Conservation (phyloP, 2,329 filamentous ascomycete genomes). For the Thermoascus crustaceus region DNA sequence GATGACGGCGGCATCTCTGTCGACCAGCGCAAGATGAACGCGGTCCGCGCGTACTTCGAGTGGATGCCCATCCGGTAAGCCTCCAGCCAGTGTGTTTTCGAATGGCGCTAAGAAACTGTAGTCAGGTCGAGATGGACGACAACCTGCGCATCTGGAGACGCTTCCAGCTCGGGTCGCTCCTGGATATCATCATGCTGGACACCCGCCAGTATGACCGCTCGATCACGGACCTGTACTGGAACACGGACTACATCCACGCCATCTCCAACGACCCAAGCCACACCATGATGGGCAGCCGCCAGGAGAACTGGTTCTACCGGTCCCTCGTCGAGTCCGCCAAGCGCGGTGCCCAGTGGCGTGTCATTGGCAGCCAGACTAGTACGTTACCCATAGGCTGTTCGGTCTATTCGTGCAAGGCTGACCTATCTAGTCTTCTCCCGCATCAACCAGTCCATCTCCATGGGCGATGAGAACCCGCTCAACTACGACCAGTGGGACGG, state of each 20-base stretch:
- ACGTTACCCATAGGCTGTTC: conserved; percentile 13
- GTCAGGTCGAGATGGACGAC: conserved; percentile 60
- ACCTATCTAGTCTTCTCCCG: conserved; percentile 8
- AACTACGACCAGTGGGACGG: conserved; percentile 58
- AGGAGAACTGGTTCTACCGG: conserved; percentile 68
- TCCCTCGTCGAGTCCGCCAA: conserved; percentile 49
- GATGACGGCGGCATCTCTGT: conserved; percentile 53
- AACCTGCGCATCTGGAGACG: conserved; percentile 60
- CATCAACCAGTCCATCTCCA: conserved; percentile 21
- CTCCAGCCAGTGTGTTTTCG: conserved; percentile 7
- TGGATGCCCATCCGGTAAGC: conserved; percentile 51
- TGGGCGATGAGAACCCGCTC: conserved; percentile 25
- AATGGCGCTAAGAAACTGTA: conserved; percentile 18
- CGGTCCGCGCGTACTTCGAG: conserved; percentile 62
- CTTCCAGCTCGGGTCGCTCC: conserved; percentile 57
- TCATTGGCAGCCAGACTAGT: conserved; percentile 61
- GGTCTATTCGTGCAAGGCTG: conserved; percentile 5
- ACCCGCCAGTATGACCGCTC: conserved; percentile 61
- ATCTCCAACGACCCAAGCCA: conserved; percentile 61
- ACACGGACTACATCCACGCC: conserved; percentile 52
- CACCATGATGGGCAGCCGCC: conserved; percentile 61
- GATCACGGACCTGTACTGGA: conserved; percentile 54
- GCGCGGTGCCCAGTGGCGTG: conserved; percentile 60
- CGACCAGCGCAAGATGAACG: conserved; percentile 67
- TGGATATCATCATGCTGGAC: conserved; percentile 62